Evolutionary conservation across 805 yeast genomes (phyloP), one percentile per base, ranked within the genome.

Genomic region (Wickerhamiella alocasiicola): DNA sequence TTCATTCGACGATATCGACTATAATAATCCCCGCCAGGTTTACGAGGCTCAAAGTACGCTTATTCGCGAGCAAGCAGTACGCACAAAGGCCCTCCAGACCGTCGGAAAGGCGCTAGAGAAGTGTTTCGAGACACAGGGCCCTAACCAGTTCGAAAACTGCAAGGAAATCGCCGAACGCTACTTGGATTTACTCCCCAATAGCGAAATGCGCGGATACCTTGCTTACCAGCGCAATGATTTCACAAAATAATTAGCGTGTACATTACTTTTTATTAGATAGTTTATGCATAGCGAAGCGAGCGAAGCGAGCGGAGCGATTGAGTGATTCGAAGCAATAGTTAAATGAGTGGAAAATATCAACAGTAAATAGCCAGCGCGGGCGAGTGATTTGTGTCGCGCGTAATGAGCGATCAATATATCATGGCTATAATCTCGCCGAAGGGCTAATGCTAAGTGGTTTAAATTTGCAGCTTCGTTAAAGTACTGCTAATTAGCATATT

Each of bases 211-310:
- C 50, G 94, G 94, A 32, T 81, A 70, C 63, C 64, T 76, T 55
- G 88, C 84, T n/a, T 81, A 81, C 65, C 93, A 82, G 65, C 78
- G 82, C 71, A 81, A 81, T 63, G 94, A 81, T 56, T 91, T 88
- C 33, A 67, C 81, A 27, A 79, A 81, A 64, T 79, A 64, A 57
- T n/a, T n/a, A n/a, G n/a, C n/a, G n/a, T n/a, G n/a, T n/a, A n/a
- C n/a, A n/a, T n/a, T n/a, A n/a, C n/a, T n/a, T n/a, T n/a, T n/a
- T n/a, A n/a, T n/a, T n/a, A n/a, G n/a, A n/a, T n/a, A n/a, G n/a
- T n/a, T n/a, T n/a, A n/a, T n/a, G n/a, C n/a, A n/a, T n/a, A n/a
- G n/a, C n/a, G n/a, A n/a, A n/a, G n/a, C n/a, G n/a, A n/a, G n/a
- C n/a, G n/a, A n/a, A n/a, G n/a, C n/a, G n/a, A n/a, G n/a, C n/a